A percentile compares a stretch with the other conserved stretches of the same genome.
Evolutionary conservation across 768 basidiomycete species (phyloP).

Genomic region (Lactifluus volemus): DNA sequence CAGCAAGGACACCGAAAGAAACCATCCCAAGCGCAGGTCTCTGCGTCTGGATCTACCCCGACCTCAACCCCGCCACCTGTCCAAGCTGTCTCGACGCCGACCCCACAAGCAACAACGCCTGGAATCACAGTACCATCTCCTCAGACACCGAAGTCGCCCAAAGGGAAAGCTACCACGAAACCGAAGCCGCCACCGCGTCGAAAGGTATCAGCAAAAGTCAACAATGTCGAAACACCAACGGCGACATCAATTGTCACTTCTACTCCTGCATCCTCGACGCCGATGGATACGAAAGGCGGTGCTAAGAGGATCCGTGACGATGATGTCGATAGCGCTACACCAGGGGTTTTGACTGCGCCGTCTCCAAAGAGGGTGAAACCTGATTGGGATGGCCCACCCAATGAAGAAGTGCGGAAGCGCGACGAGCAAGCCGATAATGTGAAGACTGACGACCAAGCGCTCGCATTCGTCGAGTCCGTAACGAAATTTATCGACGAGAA

Average conservation of each 20-base stretch:
- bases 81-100: conserved; percentile 11
- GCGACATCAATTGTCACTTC: background rate
- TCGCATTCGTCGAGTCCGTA: conserved; percentile 53
- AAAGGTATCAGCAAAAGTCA: conserved; percentile 25
- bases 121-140: conserved; percentile 11
- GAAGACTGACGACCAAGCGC: conserved; percentile 60
- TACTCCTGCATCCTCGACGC: conserved; percentile 12
- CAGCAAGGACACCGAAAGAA: conserved; percentile 11
- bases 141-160: conserved; percentile 56
- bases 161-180: conserved; percentile 43
- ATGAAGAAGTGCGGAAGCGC: conserved; percentile 31
- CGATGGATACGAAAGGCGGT: conserved; percentile 20
- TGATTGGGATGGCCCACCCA: conserved; percentile 59
- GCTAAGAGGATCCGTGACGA: conserved; percentile 53
- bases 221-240: conserved; percentile 17
- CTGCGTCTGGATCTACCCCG: conserved; percentile 6
- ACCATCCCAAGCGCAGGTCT: background rate
- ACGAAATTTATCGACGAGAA: conserved; percentile 51
- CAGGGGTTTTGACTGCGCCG: conserved; percentile 38
- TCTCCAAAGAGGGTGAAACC: conserved; percentile 66
- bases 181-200: conserved; percentile 30
- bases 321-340: conserved; percentile 15
- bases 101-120: conserved; percentile 3
- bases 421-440: conserved; percentile 26
- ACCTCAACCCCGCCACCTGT: conserved; percentile 3